phyloP scores from a whole-genome alignment of 257 asterid species.

The Ballota nigra region DNA sequence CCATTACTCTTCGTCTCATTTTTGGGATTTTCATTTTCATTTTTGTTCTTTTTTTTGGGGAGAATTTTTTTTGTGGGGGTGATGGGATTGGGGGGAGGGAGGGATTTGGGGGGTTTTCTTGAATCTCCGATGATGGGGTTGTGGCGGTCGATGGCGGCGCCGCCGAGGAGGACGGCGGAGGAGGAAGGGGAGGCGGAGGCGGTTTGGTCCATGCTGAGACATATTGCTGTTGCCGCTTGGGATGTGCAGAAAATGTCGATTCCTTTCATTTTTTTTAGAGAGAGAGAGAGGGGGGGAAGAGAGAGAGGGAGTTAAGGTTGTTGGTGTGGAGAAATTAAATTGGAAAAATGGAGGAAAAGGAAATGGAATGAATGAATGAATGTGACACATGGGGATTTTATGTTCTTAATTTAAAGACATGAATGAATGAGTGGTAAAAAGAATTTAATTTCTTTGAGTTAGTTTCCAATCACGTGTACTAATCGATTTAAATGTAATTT shows the following conservation, averaged over 20 bases:
- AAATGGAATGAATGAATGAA: no score
- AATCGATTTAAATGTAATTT: no score
- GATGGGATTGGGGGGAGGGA: conserved; percentile 33
- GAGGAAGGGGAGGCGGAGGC: conserved; percentile 33
- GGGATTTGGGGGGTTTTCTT: conserved; percentile 28
- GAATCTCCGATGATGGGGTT: conserved; percentile 56
- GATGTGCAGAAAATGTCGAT: conserved; percentile 70
- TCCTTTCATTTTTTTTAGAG: conserved; percentile 37
- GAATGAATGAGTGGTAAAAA: no score
- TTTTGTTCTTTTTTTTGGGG: conserved; percentile 16
- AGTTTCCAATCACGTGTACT: no score
- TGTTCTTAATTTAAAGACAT: not conserved
- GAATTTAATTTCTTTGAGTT: no score
- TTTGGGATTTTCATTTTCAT: conserved; percentile 3
- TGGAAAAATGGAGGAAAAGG: not conserved
- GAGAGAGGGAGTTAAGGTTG: not conserved
- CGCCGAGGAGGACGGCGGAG: conserved; percentile 31
- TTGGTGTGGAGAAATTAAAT: not conserved
- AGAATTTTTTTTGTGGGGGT: conserved; percentile 18
- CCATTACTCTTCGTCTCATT: conserved; percentile 19
- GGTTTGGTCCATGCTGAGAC: conserved; percentile 45
- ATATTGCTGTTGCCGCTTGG: conserved; percentile 58
- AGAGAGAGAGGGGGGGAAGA: not conserved
- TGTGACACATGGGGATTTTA: not conserved
- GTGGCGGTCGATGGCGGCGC: conserved; percentile 56